These are phyloP conservation scores for Pseudogymnoascus sp. DNA, from an alignment of 2,329 filamentous ascomycete genomes.

Conservation along the genomic window DNA sequence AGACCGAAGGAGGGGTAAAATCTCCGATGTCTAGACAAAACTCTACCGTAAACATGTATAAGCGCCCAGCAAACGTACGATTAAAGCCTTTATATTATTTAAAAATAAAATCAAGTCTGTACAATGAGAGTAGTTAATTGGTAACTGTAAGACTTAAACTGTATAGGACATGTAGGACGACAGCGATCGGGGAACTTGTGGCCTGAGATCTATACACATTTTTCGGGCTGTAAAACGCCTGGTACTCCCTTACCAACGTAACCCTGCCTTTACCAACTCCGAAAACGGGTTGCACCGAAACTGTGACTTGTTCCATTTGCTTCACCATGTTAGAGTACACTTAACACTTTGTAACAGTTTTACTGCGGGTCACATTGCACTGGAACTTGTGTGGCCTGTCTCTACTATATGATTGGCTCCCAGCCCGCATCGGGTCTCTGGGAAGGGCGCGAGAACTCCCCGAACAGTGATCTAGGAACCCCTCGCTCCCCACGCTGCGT, in stretches of 20 bases:
- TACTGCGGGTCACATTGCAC: neutral
- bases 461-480: neutral
- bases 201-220: neutral
- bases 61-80: neutral
- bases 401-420: neutral
- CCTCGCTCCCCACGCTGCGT: neutral
- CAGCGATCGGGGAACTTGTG: neutral
- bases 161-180: neutral
- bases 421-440: neutral
- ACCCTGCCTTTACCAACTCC: neutral
- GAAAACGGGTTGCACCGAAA: neutral
- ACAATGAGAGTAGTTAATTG: neutral
- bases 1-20: neutral
- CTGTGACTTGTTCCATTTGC: neutral
- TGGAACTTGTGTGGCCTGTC: neutral
- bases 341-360: neutral
- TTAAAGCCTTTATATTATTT: neutral
- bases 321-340: neutral
- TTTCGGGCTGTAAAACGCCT: neutral
- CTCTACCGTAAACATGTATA: neutral
- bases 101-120: neutral
- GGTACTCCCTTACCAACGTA: neutral
- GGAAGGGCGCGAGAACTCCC: constrained; percentile 5
- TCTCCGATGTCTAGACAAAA: neutral
- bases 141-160: neutral